phyloP scores from a whole-genome alignment of 2,329 filamentous ascomycete genomes.

The Aspergillus vadensis region DNA sequence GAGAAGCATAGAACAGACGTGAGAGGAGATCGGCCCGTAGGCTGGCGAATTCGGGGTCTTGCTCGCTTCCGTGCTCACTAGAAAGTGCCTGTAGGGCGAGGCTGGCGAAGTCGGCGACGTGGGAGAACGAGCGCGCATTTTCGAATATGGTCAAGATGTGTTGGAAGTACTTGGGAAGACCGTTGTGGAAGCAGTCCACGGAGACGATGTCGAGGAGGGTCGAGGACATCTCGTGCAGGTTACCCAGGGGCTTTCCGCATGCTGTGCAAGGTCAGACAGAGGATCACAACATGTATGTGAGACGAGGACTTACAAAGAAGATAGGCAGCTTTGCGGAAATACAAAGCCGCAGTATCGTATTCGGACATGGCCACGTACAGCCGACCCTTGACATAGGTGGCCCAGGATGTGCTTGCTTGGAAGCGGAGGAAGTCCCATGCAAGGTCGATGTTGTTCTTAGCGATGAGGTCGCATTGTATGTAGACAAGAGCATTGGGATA shows the following conservation, averaged over 20 bases:
- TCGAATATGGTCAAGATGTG: conserved; percentile 86
- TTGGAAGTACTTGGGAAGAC: conserved; percentile 79
- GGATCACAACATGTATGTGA: neutral
- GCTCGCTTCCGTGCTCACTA: conserved; percentile 34
- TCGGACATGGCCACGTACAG: conserved; percentile 74
- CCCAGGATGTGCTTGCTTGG: conserved; percentile 60
- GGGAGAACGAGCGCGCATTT: conserved; percentile 71
- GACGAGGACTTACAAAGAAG: conserved; percentile 70
- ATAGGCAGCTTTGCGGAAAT: conserved; percentile 81
- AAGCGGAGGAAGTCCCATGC: conserved; percentile 68
- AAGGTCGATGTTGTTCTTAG: conserved; percentile 67
- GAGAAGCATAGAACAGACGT: conserved; percentile 79
- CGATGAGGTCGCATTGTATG: conserved; percentile 67
- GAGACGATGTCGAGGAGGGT: conserved; percentile 76
- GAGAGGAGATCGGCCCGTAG: conserved; percentile 72
- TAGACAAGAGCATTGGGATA: conserved; percentile 65
- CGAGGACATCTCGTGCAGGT: conserved; percentile 50
- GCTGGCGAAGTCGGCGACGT: conserved; percentile 80
- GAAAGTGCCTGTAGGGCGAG: conserved; percentile 68
- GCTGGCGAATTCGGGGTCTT: conserved; percentile 40
- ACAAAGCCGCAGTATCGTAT: conserved; percentile 68
- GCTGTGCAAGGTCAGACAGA: conserved; percentile 35
- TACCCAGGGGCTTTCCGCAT: conserved; percentile 47
- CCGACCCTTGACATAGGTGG: conserved; percentile 79
- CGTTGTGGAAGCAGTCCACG: conserved; percentile 67